Evolutionary conservation across 768 basidiomycete species (phyloP).

Genomic region (Hericium alpestre): DNA sequence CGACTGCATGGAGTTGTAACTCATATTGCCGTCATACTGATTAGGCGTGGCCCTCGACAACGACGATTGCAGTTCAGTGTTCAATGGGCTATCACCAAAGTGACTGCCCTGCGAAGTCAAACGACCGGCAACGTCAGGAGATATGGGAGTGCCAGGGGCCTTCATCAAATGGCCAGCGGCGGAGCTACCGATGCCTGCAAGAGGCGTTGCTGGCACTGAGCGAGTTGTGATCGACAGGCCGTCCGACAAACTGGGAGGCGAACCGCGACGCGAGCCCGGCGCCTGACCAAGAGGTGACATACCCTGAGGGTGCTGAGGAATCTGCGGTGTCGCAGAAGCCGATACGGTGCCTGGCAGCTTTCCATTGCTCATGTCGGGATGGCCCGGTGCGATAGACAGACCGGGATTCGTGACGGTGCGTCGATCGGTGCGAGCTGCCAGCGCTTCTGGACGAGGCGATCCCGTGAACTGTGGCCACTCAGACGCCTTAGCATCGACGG

Average conservation of each 20-base stretch:
- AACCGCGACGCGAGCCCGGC: constrained; percentile 61
- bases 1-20: constrained; percentile 32
- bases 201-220: constrained; percentile 76
- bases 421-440: constrained; percentile 47
- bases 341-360: constrained; percentile 40
- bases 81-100: constrained; percentile 39
- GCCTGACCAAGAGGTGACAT: constrained; percentile 23
- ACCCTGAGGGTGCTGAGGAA: constrained; percentile 52
- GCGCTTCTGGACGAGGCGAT: constrained; percentile 50
- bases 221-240: constrained; percentile 48
- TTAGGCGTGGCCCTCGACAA: constrained; percentile 54
- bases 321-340: constrained; percentile 52
- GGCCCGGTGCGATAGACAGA: constrained; percentile 31
- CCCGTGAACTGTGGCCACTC: constrained; percentile 91
- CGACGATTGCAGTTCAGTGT: constrained; percentile 53
- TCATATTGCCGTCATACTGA: constrained; percentile 44
- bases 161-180: constrained; percentile 43
- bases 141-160: constrained; percentile 57
- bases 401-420: constrained; percentile 69
- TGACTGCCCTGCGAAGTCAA: constrained; percentile 38
- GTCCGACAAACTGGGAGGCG: constrained; percentile 59
- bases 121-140: constrained; percentile 49
- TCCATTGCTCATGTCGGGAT: constrained; percentile 32
- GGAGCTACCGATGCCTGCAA: constrained; percentile 43
- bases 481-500: constrained; percentile 57